Evolutionary conservation across 2,329 filamentous ascomycete species (phyloP).

Genomic region (Fusarium sp.): DNA sequence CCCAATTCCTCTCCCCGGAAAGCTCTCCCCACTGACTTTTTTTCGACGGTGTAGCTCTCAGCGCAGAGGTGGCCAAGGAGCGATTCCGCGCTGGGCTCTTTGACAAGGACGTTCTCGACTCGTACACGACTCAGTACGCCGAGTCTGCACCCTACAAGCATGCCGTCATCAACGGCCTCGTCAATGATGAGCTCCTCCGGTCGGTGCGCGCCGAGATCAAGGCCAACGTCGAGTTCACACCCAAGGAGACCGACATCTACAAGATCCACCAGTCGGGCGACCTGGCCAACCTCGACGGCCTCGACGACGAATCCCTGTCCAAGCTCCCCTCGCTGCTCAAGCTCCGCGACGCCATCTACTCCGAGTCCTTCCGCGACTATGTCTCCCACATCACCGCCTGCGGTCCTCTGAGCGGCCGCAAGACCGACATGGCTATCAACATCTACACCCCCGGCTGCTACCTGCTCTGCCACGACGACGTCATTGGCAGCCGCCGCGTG

Average conservation of each 20-base stretch:
- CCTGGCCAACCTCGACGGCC: conserved; percentile 92
- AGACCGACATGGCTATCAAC: conserved; percentile 99
- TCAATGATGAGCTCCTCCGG: conserved; percentile 82
- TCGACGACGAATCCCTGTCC: conserved; percentile 83
- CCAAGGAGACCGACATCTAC: conserved; percentile 99
- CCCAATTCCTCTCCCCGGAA: conserved; percentile 16
- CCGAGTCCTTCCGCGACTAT: conserved; percentile 85
- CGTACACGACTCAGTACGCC: conserved; percentile 69
- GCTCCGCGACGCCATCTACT: conserved; percentile 95
- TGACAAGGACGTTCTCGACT: conserved; percentile 62
- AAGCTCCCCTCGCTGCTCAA: conserved; percentile 88
- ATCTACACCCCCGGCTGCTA: conserved; percentile 97
- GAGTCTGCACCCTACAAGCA: conserved; percentile 82
- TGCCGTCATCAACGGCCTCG: conserved; percentile 82
- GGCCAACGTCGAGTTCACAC: conserved; percentile 91
- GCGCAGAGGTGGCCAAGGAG: conserved; percentile 58
- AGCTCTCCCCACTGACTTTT: conserved; percentile 26
- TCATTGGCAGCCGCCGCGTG: conserved; percentile 94
- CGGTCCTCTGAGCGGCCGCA: conserved; percentile 85
- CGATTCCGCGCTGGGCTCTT: conserved; percentile 73
- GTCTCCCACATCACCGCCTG: conserved; percentile 85
- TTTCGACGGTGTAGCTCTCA: conserved; percentile 53
- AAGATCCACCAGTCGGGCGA: conserved; percentile 99
- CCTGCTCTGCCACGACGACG: conserved; percentile 95
- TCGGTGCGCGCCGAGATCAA: conserved; percentile 88